Evolutionary conservation across 148 eudicot genomes (phyloP).

Genomic region (Rhododendron ovatum): DNA sequence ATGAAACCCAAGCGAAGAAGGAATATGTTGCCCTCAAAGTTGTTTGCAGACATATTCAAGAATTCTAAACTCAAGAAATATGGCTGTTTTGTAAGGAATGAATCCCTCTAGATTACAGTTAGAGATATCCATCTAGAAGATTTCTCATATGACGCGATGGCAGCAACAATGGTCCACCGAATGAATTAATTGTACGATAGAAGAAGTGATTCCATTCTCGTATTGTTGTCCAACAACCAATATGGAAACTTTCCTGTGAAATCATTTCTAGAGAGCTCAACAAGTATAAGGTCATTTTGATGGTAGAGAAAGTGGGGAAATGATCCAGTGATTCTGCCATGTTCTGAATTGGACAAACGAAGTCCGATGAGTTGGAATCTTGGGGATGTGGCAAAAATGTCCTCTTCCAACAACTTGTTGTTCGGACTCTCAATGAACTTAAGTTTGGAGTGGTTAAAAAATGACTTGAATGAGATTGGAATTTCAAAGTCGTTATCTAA

Average conservation of each 20-base stretch:
- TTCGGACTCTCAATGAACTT: not conserved
- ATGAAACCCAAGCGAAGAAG: too few species aligned
- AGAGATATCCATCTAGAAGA: not conserved
- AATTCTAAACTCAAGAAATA: too few species aligned
- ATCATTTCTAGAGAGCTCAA: too few species aligned
- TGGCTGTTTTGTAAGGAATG: not conserved
- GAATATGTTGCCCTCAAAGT: too few species aligned
- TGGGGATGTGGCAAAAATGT: not conserved
- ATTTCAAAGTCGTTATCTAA: constrained; percentile 3
- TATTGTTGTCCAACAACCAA: constrained; percentile 10
- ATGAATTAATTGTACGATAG: not conserved
- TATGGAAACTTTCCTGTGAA: not conserved
- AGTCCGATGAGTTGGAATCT: constrained; percentile 13
- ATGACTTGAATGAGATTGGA: constrained; percentile 11
- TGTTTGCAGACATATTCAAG: not conserved
- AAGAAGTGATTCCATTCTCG: not conserved
- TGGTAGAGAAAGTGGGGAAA: constrained; percentile 14
- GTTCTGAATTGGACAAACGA: not conserved
- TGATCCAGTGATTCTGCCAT: not conserved
- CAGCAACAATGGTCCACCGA: not conserved
- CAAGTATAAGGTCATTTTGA: too few species aligned
- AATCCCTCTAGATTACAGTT: too few species aligned
- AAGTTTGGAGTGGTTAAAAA: not conserved
- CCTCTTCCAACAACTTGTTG: not conserved
- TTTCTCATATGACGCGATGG: too few species aligned